Evolutionary conservation across 805 yeast genomes (phyloP), one percentile per base, ranked within the genome.

Genomic region (Wickerhamomyces xylosicus): DNA sequence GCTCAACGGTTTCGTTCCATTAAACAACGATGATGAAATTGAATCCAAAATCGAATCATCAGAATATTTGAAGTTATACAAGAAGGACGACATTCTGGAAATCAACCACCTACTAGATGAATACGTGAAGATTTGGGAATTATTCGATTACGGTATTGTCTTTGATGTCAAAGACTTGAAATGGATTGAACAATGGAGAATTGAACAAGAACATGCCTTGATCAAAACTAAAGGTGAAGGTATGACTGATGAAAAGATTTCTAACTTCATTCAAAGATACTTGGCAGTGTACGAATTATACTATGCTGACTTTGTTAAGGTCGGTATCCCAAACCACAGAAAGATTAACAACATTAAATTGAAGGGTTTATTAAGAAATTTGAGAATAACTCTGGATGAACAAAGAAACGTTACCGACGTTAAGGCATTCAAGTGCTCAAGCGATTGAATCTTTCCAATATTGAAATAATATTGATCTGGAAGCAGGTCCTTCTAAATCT

Each of bases 261-360:
- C 47, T 9, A 46, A 46, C 16, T 92, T 92, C 64, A 79, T 90
- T 10, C 75, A 80, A 43, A 70, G 95, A 43, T 90, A 90, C 58
- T 81, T 84, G 86, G 95, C 95, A 1, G 73, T 81, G 29, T 90
- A 90, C 50, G 71, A 74, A 44, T 52, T 89, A 17, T 92, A 84
- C 56, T 80, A 74, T 50, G 61, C 61, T 11, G 55, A 62, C 1
- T 58, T 78, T 40, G 46, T 53, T 2, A 40, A 50, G 2, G 37
- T 49, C 5, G 71, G 70, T 15, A 44, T 44, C 20, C 28, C 32
- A 31, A 34, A 54, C 35, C 51, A 36, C 1, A 37, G 39, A 20
- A 37, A 39, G 28, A 43, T 38, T 3, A 39, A 37, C 5, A 49
- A 50, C 22, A 32, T 52, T 33, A 47, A 41, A 31, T 15, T 54